These are phyloP conservation scores for Nicotiana attenuata DNA, from an alignment of 257 asterid genomes.

Conservation along the genomic window DNA sequence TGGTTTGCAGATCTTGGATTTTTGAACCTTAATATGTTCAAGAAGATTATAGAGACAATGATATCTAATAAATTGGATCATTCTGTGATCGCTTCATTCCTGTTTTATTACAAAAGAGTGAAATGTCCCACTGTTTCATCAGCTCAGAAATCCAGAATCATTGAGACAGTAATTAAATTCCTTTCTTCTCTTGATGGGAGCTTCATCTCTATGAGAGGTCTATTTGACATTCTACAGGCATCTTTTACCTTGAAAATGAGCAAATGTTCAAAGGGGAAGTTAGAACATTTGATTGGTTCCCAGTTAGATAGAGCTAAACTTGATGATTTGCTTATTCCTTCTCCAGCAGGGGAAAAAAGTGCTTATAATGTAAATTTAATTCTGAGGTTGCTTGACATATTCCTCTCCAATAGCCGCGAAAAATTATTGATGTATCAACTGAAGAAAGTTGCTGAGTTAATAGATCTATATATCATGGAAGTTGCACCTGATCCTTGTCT, in stretches of 20 bases:
- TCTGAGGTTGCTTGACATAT: constrained; percentile 36
- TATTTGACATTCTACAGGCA: constrained; percentile 33
- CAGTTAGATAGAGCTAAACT: constrained; percentile 51
- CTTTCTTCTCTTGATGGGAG: constrained; percentile 28
- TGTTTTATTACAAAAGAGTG: constrained; percentile 32
- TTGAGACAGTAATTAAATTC: constrained; percentile 24
- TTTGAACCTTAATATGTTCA: constrained; percentile 30
- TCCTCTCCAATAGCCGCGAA: constrained; percentile 11
- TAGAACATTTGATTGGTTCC: constrained; percentile 45
- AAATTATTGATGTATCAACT: constrained; percentile 8
- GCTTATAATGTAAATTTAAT: constrained; percentile 46
- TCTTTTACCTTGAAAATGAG: constrained; percentile 23
- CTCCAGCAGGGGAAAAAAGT: constrained; percentile 18
- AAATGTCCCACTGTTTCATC: constrained; percentile 15
- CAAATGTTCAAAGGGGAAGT: constrained; percentile 15
- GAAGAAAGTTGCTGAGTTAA: constrained; percentile 45
- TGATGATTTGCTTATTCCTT: constrained; percentile 49
- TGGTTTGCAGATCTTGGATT: constrained; percentile 48
- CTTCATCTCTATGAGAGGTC: constrained; percentile 30
- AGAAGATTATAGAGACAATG: constrained; percentile 31
- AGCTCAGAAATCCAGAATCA: constrained; percentile 23
- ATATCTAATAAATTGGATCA: constrained; percentile 28
- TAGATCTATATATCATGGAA: constrained; percentile 49
- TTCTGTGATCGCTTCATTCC: constrained; percentile 33
- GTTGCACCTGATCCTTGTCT: constrained; percentile 60